A percentile compares a stretch with the other conserved stretches of the same genome.
These are phyloP conservation scores for Phylloporus gajari DNA, from an alignment of 1,284 basidiomycete genomes.

Conservation along the genomic window DNA sequence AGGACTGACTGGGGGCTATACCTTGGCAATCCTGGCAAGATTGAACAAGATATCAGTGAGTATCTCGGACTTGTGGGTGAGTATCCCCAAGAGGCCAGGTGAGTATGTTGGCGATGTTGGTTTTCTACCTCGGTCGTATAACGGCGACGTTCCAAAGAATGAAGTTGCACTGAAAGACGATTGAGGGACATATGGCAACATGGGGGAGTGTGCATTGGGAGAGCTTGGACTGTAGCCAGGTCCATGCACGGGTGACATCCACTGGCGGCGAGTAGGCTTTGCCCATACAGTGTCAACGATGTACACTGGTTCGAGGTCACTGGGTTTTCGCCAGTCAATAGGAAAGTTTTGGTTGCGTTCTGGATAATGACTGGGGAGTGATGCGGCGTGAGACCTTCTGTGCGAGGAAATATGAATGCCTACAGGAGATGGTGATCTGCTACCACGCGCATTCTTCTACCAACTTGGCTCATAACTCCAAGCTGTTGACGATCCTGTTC, in stretches of 20 bases:
- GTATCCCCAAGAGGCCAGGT: conserved; percentile 86
- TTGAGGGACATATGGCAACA: conserved; percentile 86
- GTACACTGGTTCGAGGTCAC: too few relatives aligned
- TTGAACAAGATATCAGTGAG: conserved; percentile 87
- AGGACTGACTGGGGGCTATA: conserved; percentile 85
- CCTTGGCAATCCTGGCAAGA: conserved; percentile 87
- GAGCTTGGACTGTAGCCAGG: conserved; percentile 85
- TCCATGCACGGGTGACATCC: conserved; percentile 82
- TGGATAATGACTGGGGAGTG: too few relatives aligned
- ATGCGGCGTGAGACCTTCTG: too few relatives aligned
- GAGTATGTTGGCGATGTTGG: conserved; percentile 88
- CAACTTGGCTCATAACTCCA: too few relatives aligned
- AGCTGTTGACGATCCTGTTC: too few relatives aligned
- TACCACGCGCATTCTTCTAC: too few relatives aligned
- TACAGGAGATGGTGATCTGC: too few relatives aligned
- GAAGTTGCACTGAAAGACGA: conserved; percentile 88
- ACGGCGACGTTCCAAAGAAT: conserved; percentile 83
- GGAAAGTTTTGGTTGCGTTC: too few relatives aligned
- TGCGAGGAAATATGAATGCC: too few relatives aligned
- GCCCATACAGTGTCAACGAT: too few relatives aligned
- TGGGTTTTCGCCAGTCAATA: too few relatives aligned
- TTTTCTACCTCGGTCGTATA: conserved; percentile 72
- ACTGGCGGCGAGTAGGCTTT: conserved; percentile 82
- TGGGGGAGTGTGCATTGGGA: conserved; percentile 86
- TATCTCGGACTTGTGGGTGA: conserved; percentile 90